Conservation (phyloP, 495 filamentous ascomycete genomes). For the Penicillium pancosmium region DNA sequence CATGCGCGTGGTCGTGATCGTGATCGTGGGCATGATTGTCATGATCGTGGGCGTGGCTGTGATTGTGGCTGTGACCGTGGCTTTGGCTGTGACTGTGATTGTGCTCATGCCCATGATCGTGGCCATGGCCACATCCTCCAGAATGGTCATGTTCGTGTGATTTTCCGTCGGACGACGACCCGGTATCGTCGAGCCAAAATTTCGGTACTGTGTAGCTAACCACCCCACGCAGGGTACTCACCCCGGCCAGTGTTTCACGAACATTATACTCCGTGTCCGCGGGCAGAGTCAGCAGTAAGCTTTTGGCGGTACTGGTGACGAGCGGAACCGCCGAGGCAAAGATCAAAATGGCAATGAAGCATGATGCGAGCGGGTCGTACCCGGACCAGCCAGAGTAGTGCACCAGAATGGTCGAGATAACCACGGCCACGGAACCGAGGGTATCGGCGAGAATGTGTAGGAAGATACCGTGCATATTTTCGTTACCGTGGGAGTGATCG, state of each 20-base stretch:
- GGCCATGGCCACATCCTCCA: conserved; percentile 29
- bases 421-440: conserved; percentile 90
- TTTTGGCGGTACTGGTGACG: conserved; percentile 79
- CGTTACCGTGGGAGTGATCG: conserved; percentile 75
- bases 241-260: conserved; percentile 79
- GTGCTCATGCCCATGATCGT: conserved; percentile 25
- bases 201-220: conserved; percentile 83
- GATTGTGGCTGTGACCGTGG: conserved; percentile 9
- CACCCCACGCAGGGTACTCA: conserved; percentile 82
- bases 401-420: conserved; percentile 86
- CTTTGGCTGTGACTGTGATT: conserved; percentile 16
- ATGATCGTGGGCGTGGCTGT: conserved; percentile 20
- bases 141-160: conserved; percentile 32
- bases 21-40: conserved; percentile 24
- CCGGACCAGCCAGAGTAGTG: conserved; percentile 85
- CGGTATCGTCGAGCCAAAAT: conserved; percentile 89
- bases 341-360: conserved; percentile 90
- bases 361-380: conserved; percentile 95
- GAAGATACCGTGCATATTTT: conserved; percentile 99
- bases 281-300: conserved; percentile 80
- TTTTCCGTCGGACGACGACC: conserved; percentile 28
- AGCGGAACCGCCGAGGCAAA: conserved; percentile 86
- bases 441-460: conserved; percentile 95
- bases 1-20: conserved; percentile 30
- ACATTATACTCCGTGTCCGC: conserved; percentile 86